Evolutionary conservation across 306 rosid species (phyloP).

Genomic region (Lotus japonicus): DNA sequence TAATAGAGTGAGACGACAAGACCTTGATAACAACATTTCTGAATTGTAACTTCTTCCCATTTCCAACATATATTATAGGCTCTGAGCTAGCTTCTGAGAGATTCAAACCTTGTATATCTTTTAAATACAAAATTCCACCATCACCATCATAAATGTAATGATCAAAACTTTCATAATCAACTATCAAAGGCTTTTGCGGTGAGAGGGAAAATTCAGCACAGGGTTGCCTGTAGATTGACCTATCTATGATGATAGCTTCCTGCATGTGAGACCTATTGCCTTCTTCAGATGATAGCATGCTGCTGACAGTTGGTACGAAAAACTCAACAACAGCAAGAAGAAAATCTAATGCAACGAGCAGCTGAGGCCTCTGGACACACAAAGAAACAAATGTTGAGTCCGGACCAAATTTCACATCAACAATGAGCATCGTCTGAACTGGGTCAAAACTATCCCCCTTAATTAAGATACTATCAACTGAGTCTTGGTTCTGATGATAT

Average conservation of each 20-base stretch:
- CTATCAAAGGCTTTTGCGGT: slow-evolving; percentile 70
- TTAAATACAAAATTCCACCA: slow-evolving; percentile 68
- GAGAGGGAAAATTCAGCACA: slow-evolving; percentile 61
- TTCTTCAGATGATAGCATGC: slow-evolving; percentile 58
- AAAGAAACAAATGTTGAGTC: slow-evolving; percentile 56
- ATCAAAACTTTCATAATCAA: slow-evolving; percentile 66
- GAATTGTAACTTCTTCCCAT: slow-evolving; percentile 88
- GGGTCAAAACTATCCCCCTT: slow-evolving; percentile 31
- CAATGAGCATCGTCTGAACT: slow-evolving; percentile 83
- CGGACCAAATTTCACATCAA: slow-evolving; percentile 63
- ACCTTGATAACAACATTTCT: slow-evolving; percentile 85
- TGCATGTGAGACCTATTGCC: slow-evolving; percentile 32
- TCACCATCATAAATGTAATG: slow-evolving; percentile 83
- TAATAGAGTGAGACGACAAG: background rate
- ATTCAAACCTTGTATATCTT: slow-evolving; percentile 52
- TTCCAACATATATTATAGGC: slow-evolving; percentile 74
- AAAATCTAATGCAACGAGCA: slow-evolving; percentile 93
- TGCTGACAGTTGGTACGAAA: slow-evolving; percentile 74
- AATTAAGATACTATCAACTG: slow-evolving; percentile 25
- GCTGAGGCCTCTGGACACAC: slow-evolving; percentile 84
- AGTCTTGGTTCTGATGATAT: slow-evolving; percentile 31
- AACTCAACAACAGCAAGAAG: slow-evolving; percentile 90
- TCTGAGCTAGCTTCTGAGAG: slow-evolving; percentile 55
- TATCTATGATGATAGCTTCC: slow-evolving; percentile 60
- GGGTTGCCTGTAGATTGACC: slow-evolving; percentile 66